Evolutionary conservation across 331 rosid genomes (phyloP).

Genomic region (Quercus phellos): DNA sequence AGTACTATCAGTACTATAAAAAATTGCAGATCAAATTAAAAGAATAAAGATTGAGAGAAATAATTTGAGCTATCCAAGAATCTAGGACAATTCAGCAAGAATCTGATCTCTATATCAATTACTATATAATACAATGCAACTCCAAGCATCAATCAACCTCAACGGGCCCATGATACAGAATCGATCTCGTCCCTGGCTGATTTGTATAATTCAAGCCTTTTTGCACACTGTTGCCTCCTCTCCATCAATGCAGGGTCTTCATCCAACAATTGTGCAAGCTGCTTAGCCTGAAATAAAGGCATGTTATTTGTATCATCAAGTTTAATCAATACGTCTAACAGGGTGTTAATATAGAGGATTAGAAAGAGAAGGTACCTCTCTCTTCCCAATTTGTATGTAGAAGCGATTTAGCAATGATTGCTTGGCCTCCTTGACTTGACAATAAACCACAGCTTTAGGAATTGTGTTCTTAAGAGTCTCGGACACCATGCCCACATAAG

Average conservation of each 20-base stretch:
- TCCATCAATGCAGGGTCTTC: conserved; percentile 96
- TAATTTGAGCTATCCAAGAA: background rate
- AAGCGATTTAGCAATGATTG: conserved; percentile 72
- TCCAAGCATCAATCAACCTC: conserved; percentile 21
- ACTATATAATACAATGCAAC: conserved; percentile 27
- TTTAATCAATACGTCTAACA: background rate
- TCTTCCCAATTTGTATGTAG: conserved; percentile 76
- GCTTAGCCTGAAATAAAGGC: conserved; percentile 54
- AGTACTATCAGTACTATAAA: background rate
- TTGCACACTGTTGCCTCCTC: conserved; percentile 76
- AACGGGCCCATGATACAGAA: conserved; percentile 81
- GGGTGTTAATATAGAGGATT: background rate
- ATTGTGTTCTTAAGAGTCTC: conserved; percentile 75
- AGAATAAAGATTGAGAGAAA: background rate
- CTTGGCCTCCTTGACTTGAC: conserved; percentile 90
- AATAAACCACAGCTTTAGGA: conserved; percentile 93
- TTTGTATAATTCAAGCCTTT: conserved; percentile 85
- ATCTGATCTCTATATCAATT: background rate
- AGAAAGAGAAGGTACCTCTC: conserved; percentile 58
- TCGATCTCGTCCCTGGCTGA: conserved; percentile 94
- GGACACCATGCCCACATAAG: conserved; percentile 83
- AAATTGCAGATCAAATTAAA: background rate
- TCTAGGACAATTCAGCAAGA: conserved; percentile 16
- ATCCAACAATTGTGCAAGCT: conserved; percentile 62
- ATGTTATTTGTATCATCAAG: background rate